Evolutionary conservation across 1,139 yeast species (phyloP), one percentile per base, ranked within the genome.

Genomic region (Kurtzmaniella quercitrusa): DNA sequence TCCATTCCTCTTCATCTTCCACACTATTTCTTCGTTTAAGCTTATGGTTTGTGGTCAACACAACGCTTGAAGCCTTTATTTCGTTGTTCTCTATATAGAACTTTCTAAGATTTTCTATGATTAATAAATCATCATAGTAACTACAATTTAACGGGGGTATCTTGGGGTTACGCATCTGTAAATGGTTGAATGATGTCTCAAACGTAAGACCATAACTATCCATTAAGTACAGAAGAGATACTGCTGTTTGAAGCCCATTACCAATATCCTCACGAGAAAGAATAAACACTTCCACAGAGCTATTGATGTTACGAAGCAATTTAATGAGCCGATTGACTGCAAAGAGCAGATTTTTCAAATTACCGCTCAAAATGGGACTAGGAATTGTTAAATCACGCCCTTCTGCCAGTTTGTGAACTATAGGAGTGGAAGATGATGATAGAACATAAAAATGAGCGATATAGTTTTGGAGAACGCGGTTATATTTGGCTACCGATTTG

Each of bases 101-200:
- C 55, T 70, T 70, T 51, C 65, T 68, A 51, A 72, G 63, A 49
- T 62, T 63, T 46, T 72, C 76, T 25, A 68, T 56, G 39, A 72
- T 62, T 37, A 71, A 51, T 50, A 73, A 60, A 51, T 72, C 77
- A 43, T 70, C 73, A 49, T 73, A 73, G 51, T 55, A 71, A 48
- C 63, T 66, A 45, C 55, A 43, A 50, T 68, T 68, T 46, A 68
- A 59, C 12, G 54, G 52, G 29, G 51, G 37, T 14, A 62, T 41
- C 25, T 51, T 44, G n/a, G 62, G 59, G 12, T 63, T 50, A 9
- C 48, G 45, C 14, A 49, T 40, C 42, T 49, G 45, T 29, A 55
- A 37, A 34, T 54, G 50, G 37, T 55, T 50, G 46, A 63, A 57
- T 41, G 70, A 56, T 11, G 69, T 62, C 23, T 53, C 58, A 33